Evolutionary conservation across 1,139 yeast genomes (phyloP).

Genomic region (Debaryomyces sp.): DNA sequence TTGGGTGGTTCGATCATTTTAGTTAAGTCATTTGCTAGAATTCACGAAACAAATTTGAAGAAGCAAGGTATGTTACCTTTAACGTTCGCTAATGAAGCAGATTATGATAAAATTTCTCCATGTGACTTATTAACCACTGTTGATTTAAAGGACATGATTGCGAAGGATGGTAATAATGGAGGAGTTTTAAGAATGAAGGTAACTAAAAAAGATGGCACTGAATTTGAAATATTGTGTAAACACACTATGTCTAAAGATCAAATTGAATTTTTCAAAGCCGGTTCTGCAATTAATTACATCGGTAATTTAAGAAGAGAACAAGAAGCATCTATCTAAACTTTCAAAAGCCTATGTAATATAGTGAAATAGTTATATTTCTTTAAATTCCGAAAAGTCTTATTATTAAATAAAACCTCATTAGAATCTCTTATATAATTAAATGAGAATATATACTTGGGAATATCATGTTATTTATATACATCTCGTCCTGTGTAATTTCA

Average conservation of each 20-base stretch:
- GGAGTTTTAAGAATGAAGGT: slow-evolving; percentile 73
- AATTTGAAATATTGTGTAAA: slow-evolving; percentile 71
- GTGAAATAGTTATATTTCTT: neutral
- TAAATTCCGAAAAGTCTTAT: neutral
- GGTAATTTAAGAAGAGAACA: slow-evolving; percentile 59
- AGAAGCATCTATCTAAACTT: slow-evolving; percentile 3
- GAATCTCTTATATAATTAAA: neutral
- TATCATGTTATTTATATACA: neutral
- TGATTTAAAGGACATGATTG: slow-evolving; percentile 76
- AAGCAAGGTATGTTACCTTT: slow-evolving; percentile 97
- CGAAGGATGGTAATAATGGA: slow-evolving; percentile 83
- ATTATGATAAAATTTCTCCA: slow-evolving; percentile 76
- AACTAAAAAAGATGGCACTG: slow-evolving; percentile 73
- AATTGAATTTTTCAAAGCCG: slow-evolving; percentile 93
- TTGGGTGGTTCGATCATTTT: slow-evolving; percentile 87
- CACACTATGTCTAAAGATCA: slow-evolving; percentile 98
- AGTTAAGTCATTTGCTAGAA: slow-evolving; percentile 96
- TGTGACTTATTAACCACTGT: slow-evolving; percentile 82
- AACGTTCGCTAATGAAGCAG: slow-evolving; percentile 85
- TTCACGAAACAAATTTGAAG: slow-evolving; percentile 79
- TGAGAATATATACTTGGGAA: neutral
- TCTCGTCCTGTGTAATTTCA: neutral
- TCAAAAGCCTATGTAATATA: slow-evolving; percentile 1
- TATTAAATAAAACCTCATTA: neutral
- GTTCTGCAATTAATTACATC: slow-evolving; percentile 92